Conservation (phyloP, 441 rosid species). For the Kokia cookei region DNA sequence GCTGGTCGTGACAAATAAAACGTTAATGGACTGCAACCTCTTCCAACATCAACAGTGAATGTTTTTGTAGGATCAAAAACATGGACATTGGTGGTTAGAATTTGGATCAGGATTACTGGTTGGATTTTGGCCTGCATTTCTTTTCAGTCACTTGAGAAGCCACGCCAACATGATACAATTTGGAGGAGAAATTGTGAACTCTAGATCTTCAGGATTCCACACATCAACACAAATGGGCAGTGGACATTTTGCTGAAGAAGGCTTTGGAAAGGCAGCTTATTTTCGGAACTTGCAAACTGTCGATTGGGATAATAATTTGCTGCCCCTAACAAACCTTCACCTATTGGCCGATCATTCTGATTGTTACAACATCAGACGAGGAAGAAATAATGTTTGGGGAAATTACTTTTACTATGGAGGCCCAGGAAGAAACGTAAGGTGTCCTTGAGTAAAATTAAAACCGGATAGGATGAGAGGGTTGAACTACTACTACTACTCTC, state of each 20-base stretch:
- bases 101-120: no score
- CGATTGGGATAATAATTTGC: conserved; percentile 67
- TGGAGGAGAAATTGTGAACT: no score
- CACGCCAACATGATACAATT: no score
- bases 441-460: conserved; percentile 34
- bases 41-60: no score
- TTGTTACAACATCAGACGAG: conserved; percentile 67
- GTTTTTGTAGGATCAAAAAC: conserved; percentile 34
- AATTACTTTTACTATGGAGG: conserved; percentile 75
- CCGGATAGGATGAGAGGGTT: neutral
- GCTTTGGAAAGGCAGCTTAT: conserved; percentile 57
- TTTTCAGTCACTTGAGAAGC: no score
- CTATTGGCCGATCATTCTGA: conserved; percentile 61
- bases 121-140: no score
- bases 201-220: conserved; percentile 48
- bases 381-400: conserved; percentile 58
- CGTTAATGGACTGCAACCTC: no score
- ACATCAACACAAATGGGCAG: conserved; percentile 71
- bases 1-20: no score
- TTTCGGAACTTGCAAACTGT: conserved; percentile 56
- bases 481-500: neutral
- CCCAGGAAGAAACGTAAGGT: conserved; percentile 59
- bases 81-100: no score
- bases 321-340: conserved; percentile 46
- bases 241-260: conserved; percentile 66